Conservation (phyloP, 139 green algal species). For the Pleodorina starrii region DNA sequence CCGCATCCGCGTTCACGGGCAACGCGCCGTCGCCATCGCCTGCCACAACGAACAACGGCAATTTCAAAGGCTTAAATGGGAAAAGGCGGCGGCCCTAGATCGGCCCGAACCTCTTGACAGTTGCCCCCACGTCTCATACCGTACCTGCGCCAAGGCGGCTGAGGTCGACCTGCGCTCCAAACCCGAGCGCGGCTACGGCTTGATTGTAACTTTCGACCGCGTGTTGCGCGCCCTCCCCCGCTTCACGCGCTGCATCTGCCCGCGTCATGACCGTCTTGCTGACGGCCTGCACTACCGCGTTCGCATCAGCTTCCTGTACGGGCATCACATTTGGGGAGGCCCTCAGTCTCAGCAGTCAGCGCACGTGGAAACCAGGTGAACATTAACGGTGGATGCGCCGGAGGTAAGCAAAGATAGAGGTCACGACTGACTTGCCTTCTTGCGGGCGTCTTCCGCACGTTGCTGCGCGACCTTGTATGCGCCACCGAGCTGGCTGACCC, state of each 20-base stretch:
- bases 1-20: background rate
- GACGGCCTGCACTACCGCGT: background rate
- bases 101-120: no score
- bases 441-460: background rate
- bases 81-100: background rate
- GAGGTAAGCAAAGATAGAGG: no score
- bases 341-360: no score
- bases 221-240: background rate
- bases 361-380: no score
- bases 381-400: no score
- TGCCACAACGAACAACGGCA: background rate
- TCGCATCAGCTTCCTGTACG: constrained; percentile 4
- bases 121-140: background rate
- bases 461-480: background rate
- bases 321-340: background rate
- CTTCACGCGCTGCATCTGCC: background rate
- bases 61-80: background rate
- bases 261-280: background rate
- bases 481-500: background rate
- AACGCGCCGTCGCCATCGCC: background rate
- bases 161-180: background rate
- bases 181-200: background rate
- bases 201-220: background rate
- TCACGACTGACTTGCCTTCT: constrained; percentile 22
- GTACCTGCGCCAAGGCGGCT: background rate